Percentiles rank a stretch among this genome's conserved stretches.
phyloP scores from a whole-genome alignment of 257 asterid genomes.

The Asclepias syriaca region DNA sequence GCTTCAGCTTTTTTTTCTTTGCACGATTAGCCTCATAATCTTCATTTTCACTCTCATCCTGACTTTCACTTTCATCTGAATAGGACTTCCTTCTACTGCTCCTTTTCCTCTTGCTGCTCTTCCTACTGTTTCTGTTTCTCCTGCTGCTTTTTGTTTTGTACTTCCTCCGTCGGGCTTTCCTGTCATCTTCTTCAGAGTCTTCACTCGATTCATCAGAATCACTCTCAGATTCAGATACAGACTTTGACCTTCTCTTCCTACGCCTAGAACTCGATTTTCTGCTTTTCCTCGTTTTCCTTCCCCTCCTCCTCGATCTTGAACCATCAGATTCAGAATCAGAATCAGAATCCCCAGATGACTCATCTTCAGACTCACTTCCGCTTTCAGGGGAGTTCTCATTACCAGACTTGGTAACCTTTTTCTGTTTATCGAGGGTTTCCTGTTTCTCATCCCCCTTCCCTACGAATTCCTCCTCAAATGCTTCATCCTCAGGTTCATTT shows the following conservation, averaged over 20 bases:
- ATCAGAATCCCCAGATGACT: constrained; percentile 34
- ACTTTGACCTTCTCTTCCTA: constrained; percentile 37
- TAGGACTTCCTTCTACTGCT: constrained; percentile 37
- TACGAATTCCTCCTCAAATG: constrained; percentile 37
- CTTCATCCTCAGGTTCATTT: constrained; percentile 42
- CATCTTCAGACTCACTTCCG: constrained; percentile 42
- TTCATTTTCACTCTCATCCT: constrained; percentile 46
- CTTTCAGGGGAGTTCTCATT: constrained; percentile 19
- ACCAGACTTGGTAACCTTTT: constrained; percentile 19
- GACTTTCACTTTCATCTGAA: constrained; percentile 40
- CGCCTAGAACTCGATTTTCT: constrained; percentile 43
- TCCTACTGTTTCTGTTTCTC: constrained; percentile 33
- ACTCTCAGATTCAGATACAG: constrained; percentile 34
- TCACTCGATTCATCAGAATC: constrained; percentile 25
- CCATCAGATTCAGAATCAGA: constrained; percentile 55
- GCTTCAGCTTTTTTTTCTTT: constrained; percentile 37
- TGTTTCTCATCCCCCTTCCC: constrained; percentile 31
- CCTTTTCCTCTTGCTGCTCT: constrained; percentile 38
- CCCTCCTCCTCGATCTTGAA: constrained; percentile 38
- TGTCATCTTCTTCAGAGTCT: constrained; percentile 21
- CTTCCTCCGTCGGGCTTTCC: constrained; percentile 26
- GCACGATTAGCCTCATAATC: constrained; percentile 43
- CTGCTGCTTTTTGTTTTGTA: constrained; percentile 30
- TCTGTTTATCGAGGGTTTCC: constrained; percentile 8
- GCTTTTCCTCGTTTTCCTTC: constrained; percentile 22